Evolutionary conservation across 345 rosid genomes (phyloP), one percentile per base, ranked within the genome.

Genomic region (Gossypium ekmanianum): DNA sequence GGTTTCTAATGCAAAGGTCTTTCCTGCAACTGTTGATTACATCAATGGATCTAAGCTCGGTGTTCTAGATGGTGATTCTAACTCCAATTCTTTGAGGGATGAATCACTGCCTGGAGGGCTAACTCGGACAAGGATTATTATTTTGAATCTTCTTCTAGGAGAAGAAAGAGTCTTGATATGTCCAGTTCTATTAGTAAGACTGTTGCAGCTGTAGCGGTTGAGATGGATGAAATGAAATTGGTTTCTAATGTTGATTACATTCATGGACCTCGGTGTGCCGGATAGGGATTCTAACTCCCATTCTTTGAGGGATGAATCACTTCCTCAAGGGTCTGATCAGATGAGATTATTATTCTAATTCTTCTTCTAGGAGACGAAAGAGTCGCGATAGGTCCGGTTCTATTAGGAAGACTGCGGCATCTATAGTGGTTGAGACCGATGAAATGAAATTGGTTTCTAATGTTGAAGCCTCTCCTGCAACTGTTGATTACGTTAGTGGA

Each of bases 81-180:
- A 90, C 86, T 88, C 98, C 1, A 88, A 89, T 65, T 91, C 98
- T 0, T 62, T 88, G 68, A 81, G 91, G 83, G 96, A 91, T 29
- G 96, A 95, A 59, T 59, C 64, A 12, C 39, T 12, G 12, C 64
- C 64, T 26, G 64, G 64, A 59, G 41, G 64, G 64, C 26, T 39
- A 59, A 17, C 39, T 26, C 39, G 3, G 39, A 29, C 6, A 29
- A 4, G 39, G 6, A 29, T 26, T 59, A 26, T 59, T 59, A 59
- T 24, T 59, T 16, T 11, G 39, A 59, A 24, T 59, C 64, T 59
- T 59, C 64, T 24, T 29, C 39, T 4, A 26, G 64, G 64, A 59
- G 64, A 59, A 26, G 64, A 59, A 59, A 59, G 63, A 58, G 64
- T 26, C 64, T 59, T 1, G 64, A 59, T 12, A 26, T 13, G 64